Conservation (phyloP, 2,329 filamentous ascomycete genomes). For the Elsinoe perseae region DNA sequence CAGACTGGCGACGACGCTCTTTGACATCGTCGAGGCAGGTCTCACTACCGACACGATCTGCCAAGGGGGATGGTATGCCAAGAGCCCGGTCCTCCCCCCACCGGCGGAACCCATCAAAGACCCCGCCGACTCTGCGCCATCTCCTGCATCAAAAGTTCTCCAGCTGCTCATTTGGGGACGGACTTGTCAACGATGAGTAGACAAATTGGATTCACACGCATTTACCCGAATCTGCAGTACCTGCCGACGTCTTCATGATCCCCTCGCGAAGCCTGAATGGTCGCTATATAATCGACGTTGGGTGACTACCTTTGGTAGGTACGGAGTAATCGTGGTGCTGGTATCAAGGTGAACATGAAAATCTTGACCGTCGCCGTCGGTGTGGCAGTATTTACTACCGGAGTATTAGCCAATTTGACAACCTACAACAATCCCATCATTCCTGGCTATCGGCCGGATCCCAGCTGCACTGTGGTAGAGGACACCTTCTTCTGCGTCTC, state of each 20-base stretch:
- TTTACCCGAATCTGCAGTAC: background rate
- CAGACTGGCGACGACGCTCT: too few relatives aligned
- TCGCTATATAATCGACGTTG: background rate
- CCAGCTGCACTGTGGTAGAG: slow-evolving; percentile 38
- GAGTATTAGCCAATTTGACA: background rate
- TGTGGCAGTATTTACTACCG: background rate
- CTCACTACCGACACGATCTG: background rate
- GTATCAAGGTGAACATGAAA: background rate
- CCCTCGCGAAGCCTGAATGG: background rate
- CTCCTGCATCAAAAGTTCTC: background rate
- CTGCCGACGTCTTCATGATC: background rate
- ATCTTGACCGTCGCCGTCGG: background rate
- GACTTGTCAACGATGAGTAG: background rate
- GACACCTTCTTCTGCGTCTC: slow-evolving; percentile 39
- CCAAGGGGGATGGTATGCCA: background rate
- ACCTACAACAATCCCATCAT: slow-evolving; percentile 39
- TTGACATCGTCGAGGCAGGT: background rate
- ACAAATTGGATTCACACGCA: background rate
- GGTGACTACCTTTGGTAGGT: background rate
- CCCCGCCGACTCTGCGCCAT: background rate
- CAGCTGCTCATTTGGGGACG: background rate
- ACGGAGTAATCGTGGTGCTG: too few relatives aligned
- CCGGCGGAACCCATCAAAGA: background rate
- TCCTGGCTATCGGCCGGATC: slow-evolving; percentile 41
- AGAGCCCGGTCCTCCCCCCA: background rate